Base-by-base conservation (phyloP, 2,329 filamentous ascomycete genomes). In the Ophiostoma australiae region DNA sequence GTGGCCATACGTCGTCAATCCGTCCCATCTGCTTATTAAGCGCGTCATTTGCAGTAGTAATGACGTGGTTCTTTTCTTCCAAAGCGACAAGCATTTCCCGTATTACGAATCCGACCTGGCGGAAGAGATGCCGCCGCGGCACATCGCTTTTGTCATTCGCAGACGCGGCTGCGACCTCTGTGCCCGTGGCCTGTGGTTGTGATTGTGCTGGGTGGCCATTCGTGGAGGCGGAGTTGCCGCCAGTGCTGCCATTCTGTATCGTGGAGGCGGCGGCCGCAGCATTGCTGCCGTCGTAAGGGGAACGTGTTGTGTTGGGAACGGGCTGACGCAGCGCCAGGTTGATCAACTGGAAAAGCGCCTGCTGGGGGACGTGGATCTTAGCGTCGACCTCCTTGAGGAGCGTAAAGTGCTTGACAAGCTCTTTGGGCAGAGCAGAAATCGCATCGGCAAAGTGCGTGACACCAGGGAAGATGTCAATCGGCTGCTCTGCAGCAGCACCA, bases 31-130 rank as follows among this genome's bases (percentile, higher is more conserved):
- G 93, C 77, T 91, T 92, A 74, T 92, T 88, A 15, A 98, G 87
- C 66, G 94, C 92, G 75, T 97, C 92, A 76, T 94, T 95, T 70
- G 95, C 94, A 20, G 94, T 96, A 52, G 92, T 91, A 71, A 98
- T 91, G 75, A 99, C 95, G 76, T 97, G 94, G 75, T 97, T 97
- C 82, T 99, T 99, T 81, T 99, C 95, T 77, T 99, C 95, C 52
- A 98, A 86, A 1, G 94, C 94, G 67, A 93, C 88, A 65, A 98
- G 88, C 84, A 98, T 91, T 76, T 94, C 91, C 74, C 90, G 88
- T 69, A 97, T 90, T 74, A 91, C 90, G 76, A 89, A 85, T 52
- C 93, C 90, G 70, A 94, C 89, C 72, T 92, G 89, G 76, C 89
- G 88, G 78, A 94, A 97, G 61, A 94, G 83, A 76, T 91, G 87